Base-by-base conservation (phyloP, 2,329 filamentous ascomycete species). In the Fusarium sp. region DNA sequence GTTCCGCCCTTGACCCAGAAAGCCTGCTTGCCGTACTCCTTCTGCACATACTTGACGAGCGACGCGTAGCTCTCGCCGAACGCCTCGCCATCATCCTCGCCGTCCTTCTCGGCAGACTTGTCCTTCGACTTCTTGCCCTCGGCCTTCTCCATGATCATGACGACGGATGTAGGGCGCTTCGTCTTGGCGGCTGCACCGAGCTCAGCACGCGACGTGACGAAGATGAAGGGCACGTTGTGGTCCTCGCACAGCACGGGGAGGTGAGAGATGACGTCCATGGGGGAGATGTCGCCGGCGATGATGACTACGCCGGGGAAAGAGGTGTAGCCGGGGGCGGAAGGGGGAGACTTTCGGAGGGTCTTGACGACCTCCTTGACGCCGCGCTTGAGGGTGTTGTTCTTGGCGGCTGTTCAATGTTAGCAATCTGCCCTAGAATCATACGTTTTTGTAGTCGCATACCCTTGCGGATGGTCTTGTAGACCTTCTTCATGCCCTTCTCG, bases 351-450 rank as follows among this genome's bases (percentile, higher is more conserved):
- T 84, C 96, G 94, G 74, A 99, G 92, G 33, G 94, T 91, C 85
- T 99, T 99, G 83, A 98, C 94, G 77, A 97, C 95, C 84, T 99
- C 96, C 83, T 99, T 99, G 71, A 99, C 96, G 77, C 96, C 96
- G 77, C 96, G 94, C 85, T 97, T 97, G 77, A 99, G 91, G 61
- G 93, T 92, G 83, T 96, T 96, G 83, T 93, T 89, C 83, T 97
- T 97, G 75, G 96, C 94, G 73, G 95, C 96, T 98, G 80, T 59
- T 25, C 23, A 53, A 39, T 62, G 49, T 73, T 66, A 67, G 72
- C 47, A 29, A n/a, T 47, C n/a, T 50, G 46, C 21, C 36, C 46
- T 14, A 39, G 18, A 35, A 37, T 11, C 14, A 13, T 37, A 18
- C 41, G 49, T 49, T 39, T 23, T 18, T 21, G 50, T 43, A 31